Evolutionary conservation across 2,329 filamentous ascomycete species (phyloP).

Genomic region (Apiospora arundinis): DNA sequence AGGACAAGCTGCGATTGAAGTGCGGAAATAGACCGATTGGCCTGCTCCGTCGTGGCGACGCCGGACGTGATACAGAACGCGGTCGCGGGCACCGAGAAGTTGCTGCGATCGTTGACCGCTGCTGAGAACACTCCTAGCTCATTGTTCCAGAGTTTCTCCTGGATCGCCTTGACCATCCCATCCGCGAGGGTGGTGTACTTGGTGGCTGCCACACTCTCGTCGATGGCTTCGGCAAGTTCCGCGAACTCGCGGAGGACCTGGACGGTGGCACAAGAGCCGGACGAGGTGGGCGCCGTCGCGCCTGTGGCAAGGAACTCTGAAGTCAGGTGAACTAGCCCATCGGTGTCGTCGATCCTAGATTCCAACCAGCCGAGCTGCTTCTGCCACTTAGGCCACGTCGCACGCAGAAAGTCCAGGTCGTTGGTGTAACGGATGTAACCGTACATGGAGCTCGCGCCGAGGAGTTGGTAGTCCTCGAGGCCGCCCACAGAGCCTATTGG

Average conservation of each 20-base stretch:
- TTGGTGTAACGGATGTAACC: constrained; percentile 29
- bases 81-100: constrained; percentile 28
- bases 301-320: constrained; percentile 28
- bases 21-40: constrained; percentile 25
- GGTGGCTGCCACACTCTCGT: constrained; percentile 29
- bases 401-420: constrained; percentile 27
- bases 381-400: constrained; percentile 29
- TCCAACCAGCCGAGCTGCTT: constrained; percentile 25
- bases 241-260: constrained; percentile 26
- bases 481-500: not conserved
- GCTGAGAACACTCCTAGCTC: constrained; percentile 28
- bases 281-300: constrained; percentile 24
- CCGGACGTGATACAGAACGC: constrained; percentile 33
- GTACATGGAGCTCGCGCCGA: constrained; percentile 28
- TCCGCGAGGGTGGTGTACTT: not conserved
- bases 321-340: constrained; percentile 27
- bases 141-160: constrained; percentile 32
- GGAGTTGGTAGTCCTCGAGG: constrained; percentile 32
- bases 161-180: constrained; percentile 25
- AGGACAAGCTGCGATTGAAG: constrained; percentile 25
- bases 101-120: not conserved
- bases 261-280: constrained; percentile 28
- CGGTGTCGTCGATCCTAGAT: constrained; percentile 25
- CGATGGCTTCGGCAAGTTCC: constrained; percentile 26
- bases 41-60: constrained; percentile 24